Base-by-base conservation (phyloP, 2,329 filamentous ascomycete species). In the Ustilaginoidea virens region DNA sequence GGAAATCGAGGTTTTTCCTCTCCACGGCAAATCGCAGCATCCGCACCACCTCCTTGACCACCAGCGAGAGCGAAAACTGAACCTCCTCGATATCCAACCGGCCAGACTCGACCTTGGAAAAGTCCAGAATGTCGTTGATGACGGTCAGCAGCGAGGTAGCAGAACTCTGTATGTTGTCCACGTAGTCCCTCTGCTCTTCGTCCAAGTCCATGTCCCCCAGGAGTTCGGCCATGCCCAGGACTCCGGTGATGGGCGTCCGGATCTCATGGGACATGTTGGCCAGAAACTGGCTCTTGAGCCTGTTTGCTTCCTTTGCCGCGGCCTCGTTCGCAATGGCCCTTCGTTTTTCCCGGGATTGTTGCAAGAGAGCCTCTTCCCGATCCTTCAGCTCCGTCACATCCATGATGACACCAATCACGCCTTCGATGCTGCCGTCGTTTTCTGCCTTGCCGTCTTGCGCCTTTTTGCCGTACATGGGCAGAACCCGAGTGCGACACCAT, bases 61-160 rank as follows among this genome's bases (percentile, higher is more conserved):
- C 71, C 1, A 81, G 61, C 0, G 74, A 74, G 2, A 85, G 58
- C 17, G 75, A 81, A 41, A 86, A 87, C 36, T 82, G 78, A 1
- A 85, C 78, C 41, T 85, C 77, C 49, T 85, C 80, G 23, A 86
- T 76, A 36, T 85, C 79, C 13, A 86, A 53, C 6, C 75, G 63
- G 3, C 80, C 80, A 7, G 76, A 81, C 46, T 86, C 80, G 2
- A 83, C 75, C 49, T 92, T 92, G 4, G 81, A 90, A 47, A 92
- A 86, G 51, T 92, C 83, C 2, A 92, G 59, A 31, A 92, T 92
- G 43, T 92, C 83, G 44, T 92, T 92, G 51, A 92, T 92, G 23
- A 92, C 78, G 0, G 81, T 87, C 13, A 92, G 60, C 3, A 92
- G 56, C 2, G 80, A 82, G 37, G 87, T 85, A 0, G 78, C 80